phyloP scores from a whole-genome alignment of 768 basidiomycete genomes.

The Clitopilus passeckerianus region DNA sequence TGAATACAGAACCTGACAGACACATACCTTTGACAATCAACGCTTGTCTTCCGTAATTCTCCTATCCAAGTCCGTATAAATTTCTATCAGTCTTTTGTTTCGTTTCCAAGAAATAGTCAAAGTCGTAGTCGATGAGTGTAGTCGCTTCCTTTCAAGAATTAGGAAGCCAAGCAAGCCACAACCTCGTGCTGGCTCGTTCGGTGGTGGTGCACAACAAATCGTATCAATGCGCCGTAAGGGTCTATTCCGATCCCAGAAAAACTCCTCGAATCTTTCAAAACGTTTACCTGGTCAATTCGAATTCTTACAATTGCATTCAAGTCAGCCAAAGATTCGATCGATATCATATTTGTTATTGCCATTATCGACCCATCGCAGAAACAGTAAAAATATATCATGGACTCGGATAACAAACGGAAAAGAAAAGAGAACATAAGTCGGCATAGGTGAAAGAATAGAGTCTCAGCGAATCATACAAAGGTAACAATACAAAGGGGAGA shows the following conservation, averaged over 20 bases:
- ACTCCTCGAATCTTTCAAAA: too few species aligned
- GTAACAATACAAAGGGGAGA: neutral
- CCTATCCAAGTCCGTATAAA: neutral
- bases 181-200: too few species aligned
- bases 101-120: neutral
- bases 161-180: too few species aligned
- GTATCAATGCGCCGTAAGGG: too few species aligned
- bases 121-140: too few species aligned
- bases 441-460: neutral
- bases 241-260: too few species aligned
- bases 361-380: neutral
- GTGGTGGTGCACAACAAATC: too few species aligned
- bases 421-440: neutral
- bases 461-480: neutral
- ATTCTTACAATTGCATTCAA: too few species aligned
- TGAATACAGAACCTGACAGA: too few species aligned
- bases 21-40: neutral
- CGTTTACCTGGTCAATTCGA: too few species aligned
- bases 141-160: too few species aligned
- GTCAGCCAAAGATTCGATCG: neutral
- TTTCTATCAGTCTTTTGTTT: too few species aligned
- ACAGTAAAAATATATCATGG: neutral
- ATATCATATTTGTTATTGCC: neutral
- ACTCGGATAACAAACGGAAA: neutral
- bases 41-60: neutral